phyloP scores from a whole-genome alignment of 2,329 filamentous ascomycete genomes.

The Aureobasidium sp. region DNA sequence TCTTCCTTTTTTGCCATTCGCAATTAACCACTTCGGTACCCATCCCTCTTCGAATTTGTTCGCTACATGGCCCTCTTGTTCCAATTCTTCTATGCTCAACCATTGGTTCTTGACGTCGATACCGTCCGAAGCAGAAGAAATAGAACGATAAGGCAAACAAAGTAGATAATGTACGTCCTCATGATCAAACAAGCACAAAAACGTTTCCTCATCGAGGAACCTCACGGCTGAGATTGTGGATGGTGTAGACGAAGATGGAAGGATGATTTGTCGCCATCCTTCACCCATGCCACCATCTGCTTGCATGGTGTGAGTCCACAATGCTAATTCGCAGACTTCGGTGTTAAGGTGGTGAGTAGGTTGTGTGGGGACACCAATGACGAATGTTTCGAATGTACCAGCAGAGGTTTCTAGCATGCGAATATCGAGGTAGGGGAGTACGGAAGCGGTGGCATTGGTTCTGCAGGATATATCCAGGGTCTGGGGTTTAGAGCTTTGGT shows the following conservation, averaged over 20 bases:
- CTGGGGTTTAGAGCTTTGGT: background rate
- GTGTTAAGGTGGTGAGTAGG: background rate
- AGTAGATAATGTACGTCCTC: background rate
- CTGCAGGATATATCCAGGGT: background rate
- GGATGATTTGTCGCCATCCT: background rate
- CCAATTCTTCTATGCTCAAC: background rate
- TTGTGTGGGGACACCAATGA: background rate
- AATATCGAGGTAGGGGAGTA: background rate
- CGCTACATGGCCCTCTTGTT: background rate
- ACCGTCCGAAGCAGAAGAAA: background rate
- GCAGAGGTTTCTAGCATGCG: background rate
- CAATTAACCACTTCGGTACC: background rate
- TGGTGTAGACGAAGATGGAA: background rate
- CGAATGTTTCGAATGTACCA: background rate
- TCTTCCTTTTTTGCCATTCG: background rate
- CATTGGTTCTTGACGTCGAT: background rate
- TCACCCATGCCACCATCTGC: background rate
- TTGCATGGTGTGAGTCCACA: background rate
- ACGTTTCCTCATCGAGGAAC: slow-evolving; percentile 6
- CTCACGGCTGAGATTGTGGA: background rate
- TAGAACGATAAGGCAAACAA: background rate
- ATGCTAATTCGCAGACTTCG: background rate
- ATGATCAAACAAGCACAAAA: background rate
- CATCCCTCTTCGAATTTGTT: background rate
- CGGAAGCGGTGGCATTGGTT: background rate